Evolutionary conservation across 2,329 filamentous ascomycete genomes (phyloP).

Genomic region (Dothidotthia symphoricarpi): DNA sequence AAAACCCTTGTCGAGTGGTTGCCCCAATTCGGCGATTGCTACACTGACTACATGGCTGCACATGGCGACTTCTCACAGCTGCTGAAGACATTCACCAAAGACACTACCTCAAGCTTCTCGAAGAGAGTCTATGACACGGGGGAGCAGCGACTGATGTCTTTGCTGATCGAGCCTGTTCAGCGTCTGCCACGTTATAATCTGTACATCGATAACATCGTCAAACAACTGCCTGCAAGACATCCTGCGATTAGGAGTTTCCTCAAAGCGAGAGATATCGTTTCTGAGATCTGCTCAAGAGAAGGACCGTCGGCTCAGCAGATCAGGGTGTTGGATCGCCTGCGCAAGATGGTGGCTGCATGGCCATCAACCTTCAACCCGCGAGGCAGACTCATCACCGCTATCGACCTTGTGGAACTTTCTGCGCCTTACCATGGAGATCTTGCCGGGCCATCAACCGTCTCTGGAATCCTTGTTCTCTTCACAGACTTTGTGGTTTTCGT

Average conservation of each 20-base stretch:
- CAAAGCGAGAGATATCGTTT: slow-evolving; percentile 87
- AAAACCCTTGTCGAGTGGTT: slow-evolving; percentile 87
- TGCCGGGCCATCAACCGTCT: slow-evolving; percentile 45
- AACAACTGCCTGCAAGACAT: slow-evolving; percentile 79
- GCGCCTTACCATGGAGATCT: slow-evolving; percentile 64
- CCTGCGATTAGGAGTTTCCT: slow-evolving; percentile 80
- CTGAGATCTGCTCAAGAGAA: slow-evolving; percentile 94
- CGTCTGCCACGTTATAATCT: slow-evolving; percentile 90
- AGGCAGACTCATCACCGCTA: slow-evolving; percentile 76
- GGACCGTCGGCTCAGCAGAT: slow-evolving; percentile 67
- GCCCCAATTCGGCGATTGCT: slow-evolving; percentile 85
- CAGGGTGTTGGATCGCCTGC: slow-evolving; percentile 70
- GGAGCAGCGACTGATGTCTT: slow-evolving; percentile 85
- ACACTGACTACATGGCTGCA: slow-evolving; percentile 87
- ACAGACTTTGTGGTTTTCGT: slow-evolving; percentile 77
- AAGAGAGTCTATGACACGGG: slow-evolving; percentile 77
- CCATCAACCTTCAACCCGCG: slow-evolving; percentile 67
- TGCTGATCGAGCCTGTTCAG: slow-evolving; percentile 95
- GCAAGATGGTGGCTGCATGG: slow-evolving; percentile 76
- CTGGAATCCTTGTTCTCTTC: slow-evolving; percentile 79
- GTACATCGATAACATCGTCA: slow-evolving; percentile 92
- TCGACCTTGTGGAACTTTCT: slow-evolving; percentile 74
- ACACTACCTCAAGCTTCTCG: slow-evolving; percentile 78
- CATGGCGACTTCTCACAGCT: slow-evolving; percentile 84
- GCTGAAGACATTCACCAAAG: slow-evolving; percentile 71